phyloP scores from a whole-genome alignment of 2,329 filamentous ascomycete species.

The Xylariaceae sp. region DNA sequence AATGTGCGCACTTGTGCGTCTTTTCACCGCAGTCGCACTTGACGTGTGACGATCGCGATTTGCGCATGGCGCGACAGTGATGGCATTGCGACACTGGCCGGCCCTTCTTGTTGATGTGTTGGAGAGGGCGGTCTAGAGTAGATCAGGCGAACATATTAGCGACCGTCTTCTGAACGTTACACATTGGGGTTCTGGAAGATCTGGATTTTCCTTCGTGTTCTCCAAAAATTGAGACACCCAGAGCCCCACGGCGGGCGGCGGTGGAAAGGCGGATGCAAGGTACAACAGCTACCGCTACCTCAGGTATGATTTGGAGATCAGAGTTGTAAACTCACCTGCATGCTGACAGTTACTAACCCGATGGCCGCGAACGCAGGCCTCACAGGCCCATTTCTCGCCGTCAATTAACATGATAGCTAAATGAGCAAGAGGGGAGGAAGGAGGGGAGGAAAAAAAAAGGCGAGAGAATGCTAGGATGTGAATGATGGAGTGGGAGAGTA shows the following conservation, averaged over 20 bases:
- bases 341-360: constrained; percentile 99
- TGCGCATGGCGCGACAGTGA: constrained; percentile 93
- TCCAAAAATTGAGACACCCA: too few species aligned
- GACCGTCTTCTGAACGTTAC: neutral
- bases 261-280: neutral
- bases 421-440: neutral
- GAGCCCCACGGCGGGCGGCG: too few species aligned
- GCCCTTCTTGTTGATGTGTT: constrained; percentile 96
- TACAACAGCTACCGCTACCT: neutral
- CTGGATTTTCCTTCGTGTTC: too few species aligned
- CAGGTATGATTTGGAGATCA: constrained; percentile 19
- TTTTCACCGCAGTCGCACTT: constrained; percentile 98
- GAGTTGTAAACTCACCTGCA: constrained; percentile 62
- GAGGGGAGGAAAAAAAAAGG: neutral
- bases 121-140: constrained; percentile 76
- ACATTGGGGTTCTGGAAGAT: neutral
- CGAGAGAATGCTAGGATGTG: neutral
- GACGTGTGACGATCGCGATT: constrained; percentile 89
- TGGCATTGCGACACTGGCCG: constrained; percentile 96
- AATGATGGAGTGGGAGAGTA: neutral
- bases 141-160: neutral
- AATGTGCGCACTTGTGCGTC: constrained; percentile 64
- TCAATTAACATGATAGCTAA: constrained; percentile 68
- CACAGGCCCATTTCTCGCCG: constrained; percentile 97
- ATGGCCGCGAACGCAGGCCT: constrained; percentile 96